phyloP scores from a whole-genome alignment of 2,329 filamentous ascomycete species.

The Xylaria sp. region DNA sequence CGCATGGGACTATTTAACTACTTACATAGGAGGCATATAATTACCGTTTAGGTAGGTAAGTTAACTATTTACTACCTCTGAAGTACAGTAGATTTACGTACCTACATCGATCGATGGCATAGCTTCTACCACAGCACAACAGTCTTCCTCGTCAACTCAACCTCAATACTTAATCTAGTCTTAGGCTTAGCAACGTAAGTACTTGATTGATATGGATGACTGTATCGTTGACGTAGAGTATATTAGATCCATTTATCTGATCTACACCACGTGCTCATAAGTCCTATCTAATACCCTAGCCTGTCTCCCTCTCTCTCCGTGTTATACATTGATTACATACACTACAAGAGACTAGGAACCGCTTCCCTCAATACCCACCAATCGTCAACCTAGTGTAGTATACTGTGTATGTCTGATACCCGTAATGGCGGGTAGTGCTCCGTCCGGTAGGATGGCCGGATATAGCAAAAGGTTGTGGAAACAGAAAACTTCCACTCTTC shows the following conservation, averaged over 20 bases:
- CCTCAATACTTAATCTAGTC: not conserved
- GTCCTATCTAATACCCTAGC: not conserved
- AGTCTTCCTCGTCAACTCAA: not conserved
- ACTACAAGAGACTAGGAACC: not conserved
- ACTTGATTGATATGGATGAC: not conserved
- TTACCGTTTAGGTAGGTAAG: too few species aligned
- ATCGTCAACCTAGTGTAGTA: not conserved
- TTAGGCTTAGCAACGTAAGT: not conserved
- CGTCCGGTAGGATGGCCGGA: not conserved
- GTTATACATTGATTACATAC: conserved; percentile 17
- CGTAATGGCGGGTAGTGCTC: not conserved
- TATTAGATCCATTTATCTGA: not conserved
- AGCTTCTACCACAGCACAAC: not conserved
- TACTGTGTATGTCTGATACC: not conserved
- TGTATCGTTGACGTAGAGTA: not conserved
- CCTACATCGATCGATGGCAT: not conserved
- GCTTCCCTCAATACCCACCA: not conserved
- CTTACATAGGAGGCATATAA: not conserved
- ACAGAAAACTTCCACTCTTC: not conserved
- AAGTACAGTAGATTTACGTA: not conserved
- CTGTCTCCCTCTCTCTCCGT: not conserved
- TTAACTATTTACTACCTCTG: not conserved
- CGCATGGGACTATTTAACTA: not conserved
- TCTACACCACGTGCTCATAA: not conserved
- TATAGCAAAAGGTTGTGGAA: not conserved